These are phyloP conservation scores for Fagopyrum esculentum DNA, from an alignment of 148 eudicot species.

Conservation along the genomic window DNA sequence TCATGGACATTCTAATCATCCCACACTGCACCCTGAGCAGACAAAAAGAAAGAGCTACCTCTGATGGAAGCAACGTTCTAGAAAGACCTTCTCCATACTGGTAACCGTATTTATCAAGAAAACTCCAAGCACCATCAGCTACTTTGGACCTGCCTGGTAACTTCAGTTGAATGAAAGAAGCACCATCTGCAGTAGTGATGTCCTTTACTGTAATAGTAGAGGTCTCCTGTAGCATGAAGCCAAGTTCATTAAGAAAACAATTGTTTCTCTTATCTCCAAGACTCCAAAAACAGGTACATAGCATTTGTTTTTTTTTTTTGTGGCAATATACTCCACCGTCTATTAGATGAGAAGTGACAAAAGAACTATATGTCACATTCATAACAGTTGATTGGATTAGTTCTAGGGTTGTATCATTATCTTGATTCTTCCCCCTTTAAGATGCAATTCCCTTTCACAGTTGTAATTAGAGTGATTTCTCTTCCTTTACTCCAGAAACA, in stretches of 20 bases:
- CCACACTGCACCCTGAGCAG: background rate
- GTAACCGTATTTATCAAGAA: slow-evolving; percentile 70
- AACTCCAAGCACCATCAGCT: slow-evolving; percentile 52
- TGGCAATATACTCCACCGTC: background rate
- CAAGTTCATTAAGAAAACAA: background rate
- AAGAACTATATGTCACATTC: background rate
- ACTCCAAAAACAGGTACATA: background rate
- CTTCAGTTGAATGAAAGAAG: slow-evolving; percentile 53
- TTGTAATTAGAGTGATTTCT: background rate
- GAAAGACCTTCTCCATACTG: slow-evolving; percentile 49
- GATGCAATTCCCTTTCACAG: background rate
- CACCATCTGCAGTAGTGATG: slow-evolving; percentile 57
- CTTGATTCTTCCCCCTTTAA: background rate
- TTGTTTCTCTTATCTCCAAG: background rate
- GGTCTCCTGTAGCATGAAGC: slow-evolving; percentile 49
- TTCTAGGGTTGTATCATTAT: too few relatives aligned
- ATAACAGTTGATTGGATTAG: background rate
- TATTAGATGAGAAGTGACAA: background rate
- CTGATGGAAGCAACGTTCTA: slow-evolving; percentile 77
- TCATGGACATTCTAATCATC: background rate
- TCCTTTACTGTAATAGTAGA: slow-evolving; percentile 55
- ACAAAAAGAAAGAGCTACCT: slow-evolving; percentile 39
- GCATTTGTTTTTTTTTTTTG: background rate
- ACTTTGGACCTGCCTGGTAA: slow-evolving; percentile 41
- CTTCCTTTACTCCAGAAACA: background rate